A percentile compares a stretch with the other conserved stretches of the same genome.
phyloP scores from a whole-genome alignment of 345 rosid genomes.

The Heritiera fomes region DNA sequence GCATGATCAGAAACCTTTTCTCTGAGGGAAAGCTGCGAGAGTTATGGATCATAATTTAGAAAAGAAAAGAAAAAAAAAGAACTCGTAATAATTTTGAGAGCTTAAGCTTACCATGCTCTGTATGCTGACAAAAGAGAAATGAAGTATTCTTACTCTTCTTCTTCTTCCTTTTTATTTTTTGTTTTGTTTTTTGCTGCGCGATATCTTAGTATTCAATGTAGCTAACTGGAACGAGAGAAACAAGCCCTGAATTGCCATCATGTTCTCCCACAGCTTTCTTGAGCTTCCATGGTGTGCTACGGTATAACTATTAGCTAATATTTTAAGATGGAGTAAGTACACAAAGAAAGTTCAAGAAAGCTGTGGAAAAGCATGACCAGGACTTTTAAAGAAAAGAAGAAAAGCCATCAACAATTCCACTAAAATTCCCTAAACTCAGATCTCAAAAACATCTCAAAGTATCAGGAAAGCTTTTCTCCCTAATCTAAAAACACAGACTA shows the following conservation, averaged over 20 bases:
- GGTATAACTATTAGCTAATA: not conserved
- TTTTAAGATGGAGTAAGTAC: not conserved
- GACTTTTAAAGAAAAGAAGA: conserved; percentile 27
- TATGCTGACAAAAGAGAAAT: not conserved
- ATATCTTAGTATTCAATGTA: not conserved
- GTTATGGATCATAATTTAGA: not conserved
- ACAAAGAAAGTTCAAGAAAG: conserved; percentile 76
- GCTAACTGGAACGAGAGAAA: not conserved
- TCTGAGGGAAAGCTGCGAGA: not conserved
- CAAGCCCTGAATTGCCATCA: conserved; percentile 64
- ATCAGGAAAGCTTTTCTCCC: not conserved
- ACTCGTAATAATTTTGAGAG: not conserved
- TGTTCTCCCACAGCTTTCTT: conserved; percentile 89
- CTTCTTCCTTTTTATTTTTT: not conserved
- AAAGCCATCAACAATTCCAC: not conserved
- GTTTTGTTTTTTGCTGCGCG: not conserved
- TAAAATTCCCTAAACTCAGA: conserved; percentile 26
- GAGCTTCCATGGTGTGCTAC: conserved; percentile 42
- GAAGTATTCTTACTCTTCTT: no score
- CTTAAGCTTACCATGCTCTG: conserved; percentile 24
- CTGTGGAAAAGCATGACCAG: conserved; percentile 89
- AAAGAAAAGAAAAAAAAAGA: not conserved
- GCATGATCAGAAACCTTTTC: conserved; percentile 8
- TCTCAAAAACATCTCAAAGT: conserved; percentile 21
- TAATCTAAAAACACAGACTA: conserved; percentile 4